A percentile compares a stretch with the other conserved stretches of the same genome.
Conservation (phyloP, 441 rosid species). For the Populus hybrid region DNA sequence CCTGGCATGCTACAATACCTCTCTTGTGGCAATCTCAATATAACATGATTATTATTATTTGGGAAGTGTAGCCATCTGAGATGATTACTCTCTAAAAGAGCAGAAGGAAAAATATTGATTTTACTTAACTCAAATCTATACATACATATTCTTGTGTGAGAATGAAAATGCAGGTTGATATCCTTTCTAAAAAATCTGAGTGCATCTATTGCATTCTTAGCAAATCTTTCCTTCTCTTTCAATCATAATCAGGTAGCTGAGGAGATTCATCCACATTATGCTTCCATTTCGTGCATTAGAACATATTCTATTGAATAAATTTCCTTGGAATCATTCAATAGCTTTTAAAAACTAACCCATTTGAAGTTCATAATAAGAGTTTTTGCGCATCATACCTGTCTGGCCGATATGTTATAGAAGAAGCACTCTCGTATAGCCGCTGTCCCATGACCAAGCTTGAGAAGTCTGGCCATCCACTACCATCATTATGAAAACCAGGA, state of each 20-base stretch:
- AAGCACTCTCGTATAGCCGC: constrained; percentile 80
- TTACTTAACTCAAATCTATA: neutral
- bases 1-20: neutral
- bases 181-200: neutral
- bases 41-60: no score
- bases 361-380: constrained; percentile 12
- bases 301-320: neutral
- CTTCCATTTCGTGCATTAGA: neutral
- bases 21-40: neutral
- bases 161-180: neutral
- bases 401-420: constrained; percentile 75
- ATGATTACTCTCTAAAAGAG: neutral
- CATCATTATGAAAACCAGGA: constrained; percentile 91
- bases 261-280: neutral
- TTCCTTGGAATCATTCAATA: neutral
- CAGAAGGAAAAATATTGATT: neutral
- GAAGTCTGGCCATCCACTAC: constrained; percentile 89
- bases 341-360: neutral
- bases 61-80: neutral
- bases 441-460: constrained; percentile 98
- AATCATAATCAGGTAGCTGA: neutral
- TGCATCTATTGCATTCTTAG: neutral
- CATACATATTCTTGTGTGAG: no score
- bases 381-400: constrained; percentile 56
- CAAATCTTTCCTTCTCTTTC: neutral